phyloP scores from a whole-genome alignment of 805 yeast species.

The Cyberlindnera mycetangii region DNA sequence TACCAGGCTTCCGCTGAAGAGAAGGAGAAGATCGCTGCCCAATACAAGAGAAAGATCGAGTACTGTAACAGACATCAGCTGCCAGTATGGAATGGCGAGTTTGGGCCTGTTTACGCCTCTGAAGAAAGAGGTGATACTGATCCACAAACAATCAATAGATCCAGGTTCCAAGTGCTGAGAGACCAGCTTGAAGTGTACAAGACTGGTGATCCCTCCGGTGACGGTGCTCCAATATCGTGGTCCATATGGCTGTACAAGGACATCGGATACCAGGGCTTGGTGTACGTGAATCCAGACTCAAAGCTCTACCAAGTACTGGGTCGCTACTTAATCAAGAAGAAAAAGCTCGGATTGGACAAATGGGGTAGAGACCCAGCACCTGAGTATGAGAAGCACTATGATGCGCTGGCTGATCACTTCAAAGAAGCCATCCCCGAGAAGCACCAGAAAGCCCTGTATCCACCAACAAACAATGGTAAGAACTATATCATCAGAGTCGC shows the following conservation, averaged over 20 bases:
- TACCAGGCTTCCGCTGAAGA: constrained; percentile 38
- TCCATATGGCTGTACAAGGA: constrained; percentile 55
- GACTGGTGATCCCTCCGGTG: constrained; percentile 48
- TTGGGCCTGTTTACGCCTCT: constrained; percentile 49
- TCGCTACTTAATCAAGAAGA: constrained; percentile 41
- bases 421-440: constrained; percentile 39
- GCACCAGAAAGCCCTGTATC: constrained; percentile 40
- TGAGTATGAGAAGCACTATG: constrained; percentile 35
- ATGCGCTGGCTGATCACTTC: constrained; percentile 36
- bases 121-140: constrained; percentile 41
- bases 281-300: constrained; percentile 44
- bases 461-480: constrained; percentile 36
- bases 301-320: constrained; percentile 43
- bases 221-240: constrained; percentile 44
- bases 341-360: constrained; percentile 43
- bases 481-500: constrained; percentile 38
- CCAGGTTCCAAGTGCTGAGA: constrained; percentile 41
- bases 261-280: constrained; percentile 49
- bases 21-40: constrained; percentile 33
- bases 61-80: constrained; percentile 38
- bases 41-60: constrained; percentile 43
- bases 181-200: constrained; percentile 46
- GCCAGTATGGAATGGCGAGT: constrained; percentile 56
- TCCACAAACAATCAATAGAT: constrained; percentile 36
- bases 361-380: constrained; percentile 51